Evolutionary conservation across 768 basidiomycete species (phyloP).

Genomic region (Galerina sulciceps): DNA sequence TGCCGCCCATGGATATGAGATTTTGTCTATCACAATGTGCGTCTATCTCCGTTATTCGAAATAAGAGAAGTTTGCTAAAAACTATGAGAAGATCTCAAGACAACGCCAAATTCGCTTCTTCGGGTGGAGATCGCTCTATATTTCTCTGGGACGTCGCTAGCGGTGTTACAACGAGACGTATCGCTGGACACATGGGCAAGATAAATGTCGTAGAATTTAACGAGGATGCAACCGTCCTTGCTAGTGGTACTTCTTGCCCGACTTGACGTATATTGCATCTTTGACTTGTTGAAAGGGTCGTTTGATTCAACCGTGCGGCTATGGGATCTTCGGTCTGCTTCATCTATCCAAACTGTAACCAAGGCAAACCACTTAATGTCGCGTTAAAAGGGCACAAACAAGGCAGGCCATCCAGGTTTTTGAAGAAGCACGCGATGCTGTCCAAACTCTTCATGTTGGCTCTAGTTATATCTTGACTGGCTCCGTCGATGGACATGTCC

Average conservation of each 20-base stretch:
- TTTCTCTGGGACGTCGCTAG: conserved; percentile 96
- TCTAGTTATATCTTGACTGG: conserved; percentile 74
- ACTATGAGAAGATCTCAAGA: conserved; percentile 71
- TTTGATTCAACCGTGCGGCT: conserved; percentile 90
- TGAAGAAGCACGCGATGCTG: conserved; percentile 86
- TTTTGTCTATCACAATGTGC: conserved; percentile 88
- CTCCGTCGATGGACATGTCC: conserved; percentile 89
- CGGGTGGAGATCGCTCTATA: conserved; percentile 90
- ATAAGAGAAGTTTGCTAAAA: neutral
- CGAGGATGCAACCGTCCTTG: conserved; percentile 82
- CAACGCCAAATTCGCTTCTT: conserved; percentile 92
- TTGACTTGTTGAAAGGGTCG: conserved; percentile 59
- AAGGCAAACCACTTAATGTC: neutral
- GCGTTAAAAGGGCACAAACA: conserved; percentile 60
- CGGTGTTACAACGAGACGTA: conserved; percentile 80
- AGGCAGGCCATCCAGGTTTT: conserved; percentile 90
- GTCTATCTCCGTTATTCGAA: conserved; percentile 29
- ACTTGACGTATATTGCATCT: neutral
- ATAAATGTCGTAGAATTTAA: conserved; percentile 93
- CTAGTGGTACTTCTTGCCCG: conserved; percentile 63
- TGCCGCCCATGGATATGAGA: conserved; percentile 93
- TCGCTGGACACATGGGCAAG: conserved; percentile 90
- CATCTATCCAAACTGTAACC: neutral
- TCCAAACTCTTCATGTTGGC: conserved; percentile 78
- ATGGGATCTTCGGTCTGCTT: conserved; percentile 85